Evolutionary conservation across 495 filamentous ascomycete species (phyloP).

Genomic region (Cudoniella acicularis): DNA sequence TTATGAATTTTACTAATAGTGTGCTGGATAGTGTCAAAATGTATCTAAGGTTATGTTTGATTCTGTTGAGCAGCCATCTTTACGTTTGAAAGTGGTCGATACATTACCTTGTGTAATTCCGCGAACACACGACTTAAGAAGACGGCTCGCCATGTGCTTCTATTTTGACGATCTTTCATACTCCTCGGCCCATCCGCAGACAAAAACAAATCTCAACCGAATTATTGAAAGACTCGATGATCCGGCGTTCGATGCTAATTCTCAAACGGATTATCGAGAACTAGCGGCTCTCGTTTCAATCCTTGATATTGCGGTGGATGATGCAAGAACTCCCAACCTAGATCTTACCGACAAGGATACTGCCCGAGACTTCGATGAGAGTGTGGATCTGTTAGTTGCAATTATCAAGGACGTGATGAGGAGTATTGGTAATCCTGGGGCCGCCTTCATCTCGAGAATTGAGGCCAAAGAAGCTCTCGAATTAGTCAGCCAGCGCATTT

Average conservation of each 20-base stretch:
- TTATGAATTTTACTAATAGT: conserved; percentile 23
- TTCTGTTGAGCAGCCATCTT: conserved; percentile 43
- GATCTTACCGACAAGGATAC: conserved; percentile 30
- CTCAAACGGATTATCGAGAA: conserved; percentile 61
- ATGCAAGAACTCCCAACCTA: conserved; percentile 38
- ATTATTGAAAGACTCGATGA: conserved; percentile 51
- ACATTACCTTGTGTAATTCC: conserved; percentile 51
- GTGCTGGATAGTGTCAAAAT: conserved; percentile 42
- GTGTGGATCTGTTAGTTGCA: conserved; percentile 62
- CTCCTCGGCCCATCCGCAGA: conserved; percentile 33
- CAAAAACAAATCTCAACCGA: conserved; percentile 40
- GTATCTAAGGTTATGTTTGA: conserved; percentile 50
- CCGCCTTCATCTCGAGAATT: conserved; percentile 65
- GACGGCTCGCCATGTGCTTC: conserved; percentile 70
- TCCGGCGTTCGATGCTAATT: conserved; percentile 43
- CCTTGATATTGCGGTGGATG: conserved; percentile 71
- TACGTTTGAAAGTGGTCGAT: conserved; percentile 58
- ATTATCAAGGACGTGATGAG: conserved; percentile 63
- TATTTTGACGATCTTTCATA: conserved; percentile 53
- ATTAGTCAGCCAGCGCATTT: conserved; percentile 63
- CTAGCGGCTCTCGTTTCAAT: conserved; percentile 61
- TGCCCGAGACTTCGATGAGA: conserved; percentile 54
- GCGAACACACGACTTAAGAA: conserved; percentile 58
- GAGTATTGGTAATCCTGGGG: conserved; percentile 70
- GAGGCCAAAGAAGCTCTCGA: conserved; percentile 72